These are phyloP conservation scores for Umbilicus rupestris DNA, from an alignment of 164 flowering plant species.

Conservation along the genomic window DNA sequence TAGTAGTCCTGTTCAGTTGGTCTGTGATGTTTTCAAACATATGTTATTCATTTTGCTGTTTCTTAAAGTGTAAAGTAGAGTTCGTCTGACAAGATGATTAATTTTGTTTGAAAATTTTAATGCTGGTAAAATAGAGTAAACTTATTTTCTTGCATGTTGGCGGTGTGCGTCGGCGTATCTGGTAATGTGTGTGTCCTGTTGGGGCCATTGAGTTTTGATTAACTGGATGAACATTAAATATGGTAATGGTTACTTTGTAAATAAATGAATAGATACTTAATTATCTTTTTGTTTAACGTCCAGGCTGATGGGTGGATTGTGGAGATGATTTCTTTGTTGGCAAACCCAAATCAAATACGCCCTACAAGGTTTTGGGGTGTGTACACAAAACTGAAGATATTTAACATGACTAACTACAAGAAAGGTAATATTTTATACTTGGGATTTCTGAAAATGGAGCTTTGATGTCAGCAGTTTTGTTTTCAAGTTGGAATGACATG, in stretches of 20 bases:
- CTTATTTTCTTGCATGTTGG: background rate
- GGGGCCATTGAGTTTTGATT: background rate
- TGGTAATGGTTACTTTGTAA: background rate
- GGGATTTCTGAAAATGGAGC: background rate
- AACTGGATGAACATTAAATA: background rate
- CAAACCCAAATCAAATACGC: conserved; percentile 84
- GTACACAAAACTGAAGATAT: conserved; percentile 88
- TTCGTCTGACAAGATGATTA: background rate
- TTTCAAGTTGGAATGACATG: background rate
- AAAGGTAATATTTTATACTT: conserved; percentile 47
- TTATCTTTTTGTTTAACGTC: conserved; percentile 8
- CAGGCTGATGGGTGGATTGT: conserved; percentile 99
- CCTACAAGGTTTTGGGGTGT: conserved; percentile 99
- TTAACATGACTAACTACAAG: conserved; percentile 79
- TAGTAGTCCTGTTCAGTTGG: too few relatives aligned
- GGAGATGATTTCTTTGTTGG: conserved; percentile 67
- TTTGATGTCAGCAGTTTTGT: background rate
- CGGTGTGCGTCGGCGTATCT: background rate
- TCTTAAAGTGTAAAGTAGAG: too few relatives aligned
- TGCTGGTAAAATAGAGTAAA: background rate
- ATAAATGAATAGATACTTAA: background rate
- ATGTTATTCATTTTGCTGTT: too few relatives aligned
- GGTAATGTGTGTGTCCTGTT: background rate
- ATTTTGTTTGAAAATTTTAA: background rate
- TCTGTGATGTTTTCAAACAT: too few relatives aligned